Conservation (phyloP, 2,329 filamentous ascomycete genomes). For the Aspergillus latus region DNA sequence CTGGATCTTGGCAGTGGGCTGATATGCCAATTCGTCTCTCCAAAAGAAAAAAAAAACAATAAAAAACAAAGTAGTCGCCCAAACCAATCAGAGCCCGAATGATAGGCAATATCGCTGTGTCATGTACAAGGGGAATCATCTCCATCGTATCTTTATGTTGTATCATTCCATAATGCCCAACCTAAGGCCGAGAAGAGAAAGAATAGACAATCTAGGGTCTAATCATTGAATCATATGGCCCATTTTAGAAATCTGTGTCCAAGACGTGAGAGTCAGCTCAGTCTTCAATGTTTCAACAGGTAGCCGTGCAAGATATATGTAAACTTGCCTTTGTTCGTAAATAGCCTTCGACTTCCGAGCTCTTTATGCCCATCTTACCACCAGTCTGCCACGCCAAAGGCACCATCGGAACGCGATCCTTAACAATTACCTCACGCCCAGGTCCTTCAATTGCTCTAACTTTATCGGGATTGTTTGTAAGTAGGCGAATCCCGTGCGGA, state of each 20-base stretch:
- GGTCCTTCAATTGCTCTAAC: conserved; percentile 91
- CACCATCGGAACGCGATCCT: conserved; percentile 91
- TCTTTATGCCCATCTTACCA: conserved; percentile 74
- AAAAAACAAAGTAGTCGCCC: neutral
- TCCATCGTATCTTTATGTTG: conserved; percentile 8
- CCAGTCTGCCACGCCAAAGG: conserved; percentile 87
- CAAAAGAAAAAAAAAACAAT: neutral
- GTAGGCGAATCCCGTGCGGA: conserved; percentile 61
- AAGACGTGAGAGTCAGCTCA: conserved; percentile 9
- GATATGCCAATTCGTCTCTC: no score
- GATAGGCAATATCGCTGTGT: conserved; percentile 1
- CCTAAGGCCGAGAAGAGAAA: neutral
- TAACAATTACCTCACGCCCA: conserved; percentile 80
- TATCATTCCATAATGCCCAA: neutral
- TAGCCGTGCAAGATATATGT: conserved; percentile 49
- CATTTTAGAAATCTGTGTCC: conserved; percentile 75
- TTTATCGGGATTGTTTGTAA: conserved; percentile 98
- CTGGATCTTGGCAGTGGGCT: no score
- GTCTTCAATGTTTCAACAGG: neutral
- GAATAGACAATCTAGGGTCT: conserved; percentile 17
- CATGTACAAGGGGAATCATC: conserved; percentile 7
- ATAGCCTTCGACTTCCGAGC: conserved; percentile 89
- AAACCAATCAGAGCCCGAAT: neutral
- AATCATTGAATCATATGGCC: conserved; percentile 65
- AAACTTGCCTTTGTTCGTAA: conserved; percentile 81